A percentile compares a stretch with the other conserved stretches of the same genome.
Conservation (phyloP, 345 rosid genomes). For the Rhodomyrtus tomentosa region DNA sequence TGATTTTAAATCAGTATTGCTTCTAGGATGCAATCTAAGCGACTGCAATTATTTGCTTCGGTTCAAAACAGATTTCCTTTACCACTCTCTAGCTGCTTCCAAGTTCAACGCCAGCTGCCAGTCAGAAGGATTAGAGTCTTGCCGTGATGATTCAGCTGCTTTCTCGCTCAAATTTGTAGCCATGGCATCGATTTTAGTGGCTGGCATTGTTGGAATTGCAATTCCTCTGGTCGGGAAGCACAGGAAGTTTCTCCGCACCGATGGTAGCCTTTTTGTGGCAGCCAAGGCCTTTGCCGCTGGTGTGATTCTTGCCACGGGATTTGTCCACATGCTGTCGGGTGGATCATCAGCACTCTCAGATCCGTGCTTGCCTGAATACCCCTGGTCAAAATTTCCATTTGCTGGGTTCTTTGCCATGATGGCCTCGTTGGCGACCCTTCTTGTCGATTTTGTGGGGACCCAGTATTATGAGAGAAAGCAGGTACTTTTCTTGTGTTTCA, state of each 20-base stretch:
- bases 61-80: conserved; percentile 20
- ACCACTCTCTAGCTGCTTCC: conserved; percentile 13
- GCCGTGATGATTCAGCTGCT: conserved; percentile 57
- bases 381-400: conserved; percentile 82
- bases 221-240: conserved; percentile 67
- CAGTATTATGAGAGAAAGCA: conserved; percentile 82
- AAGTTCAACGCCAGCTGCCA: conserved; percentile 26
- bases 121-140: conserved; percentile 30
- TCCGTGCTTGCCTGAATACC: conserved; percentile 60
- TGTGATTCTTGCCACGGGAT: conserved; percentile 89
- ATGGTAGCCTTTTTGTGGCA: conserved; percentile 55
- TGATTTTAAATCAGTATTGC: background rate
- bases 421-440: conserved; percentile 59
- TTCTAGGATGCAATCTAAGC: background rate
- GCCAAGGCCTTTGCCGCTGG: conserved; percentile 93
- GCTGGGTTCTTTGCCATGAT: conserved; percentile 82
- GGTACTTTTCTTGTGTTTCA: background rate
- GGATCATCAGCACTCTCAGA: conserved; percentile 48
- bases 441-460: conserved; percentile 76
- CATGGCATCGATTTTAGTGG: conserved; percentile 57
- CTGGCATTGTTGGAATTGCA: conserved; percentile 55
- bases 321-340: conserved; percentile 81
- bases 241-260: conserved; percentile 48
- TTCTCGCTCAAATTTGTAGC: conserved; percentile 52
- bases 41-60: background rate